These are phyloP conservation scores for Cercis canadensis DNA, from an alignment of 306 rosid species.

Conservation along the genomic window DNA sequence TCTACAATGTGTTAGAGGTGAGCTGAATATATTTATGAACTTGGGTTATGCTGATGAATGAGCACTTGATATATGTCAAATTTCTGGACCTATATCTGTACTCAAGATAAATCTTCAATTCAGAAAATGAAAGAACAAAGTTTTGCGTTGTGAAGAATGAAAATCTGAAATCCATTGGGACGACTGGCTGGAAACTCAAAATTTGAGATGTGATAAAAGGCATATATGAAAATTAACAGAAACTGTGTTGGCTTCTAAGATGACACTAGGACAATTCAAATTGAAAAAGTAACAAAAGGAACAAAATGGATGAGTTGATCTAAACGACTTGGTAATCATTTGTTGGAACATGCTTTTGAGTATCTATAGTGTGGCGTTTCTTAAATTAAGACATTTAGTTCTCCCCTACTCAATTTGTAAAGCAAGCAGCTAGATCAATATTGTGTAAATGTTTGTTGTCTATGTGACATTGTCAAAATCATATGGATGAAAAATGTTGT, in stretches of 20 bases:
- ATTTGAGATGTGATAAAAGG: conserved; percentile 1
- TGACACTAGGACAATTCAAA: conserved; percentile 20
- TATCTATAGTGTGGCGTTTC: not conserved
- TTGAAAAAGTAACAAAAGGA: conserved; percentile 31
- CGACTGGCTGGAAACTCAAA: conserved; percentile 6
- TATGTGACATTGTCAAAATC: conserved; percentile 7
- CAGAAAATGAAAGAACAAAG: conserved; percentile 18
- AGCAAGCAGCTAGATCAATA: too few relatives aligned
- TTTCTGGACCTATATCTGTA: not conserved
- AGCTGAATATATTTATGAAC: conserved; percentile 42
- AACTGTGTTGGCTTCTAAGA: conserved; percentile 4
- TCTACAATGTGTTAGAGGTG: conserved; percentile 96
- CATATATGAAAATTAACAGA: not conserved
- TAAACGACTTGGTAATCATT: conserved; percentile 18
- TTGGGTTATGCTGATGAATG: conserved; percentile 15
- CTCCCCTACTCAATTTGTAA: too few relatives aligned
- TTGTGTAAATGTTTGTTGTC: not conserved
- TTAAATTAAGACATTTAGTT: too few relatives aligned
- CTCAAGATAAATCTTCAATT: conserved; percentile 12
- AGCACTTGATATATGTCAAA: conserved; percentile 25
- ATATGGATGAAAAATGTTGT: conserved; percentile 18
- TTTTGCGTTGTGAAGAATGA: conserved; percentile 23
- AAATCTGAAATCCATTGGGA: conserved; percentile 17
- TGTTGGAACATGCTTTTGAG: conserved; percentile 10
- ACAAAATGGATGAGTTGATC: conserved; percentile 13